Evolutionary conservation across 2,329 filamentous ascomycete genomes (phyloP).

Genomic region (Pyrenophora graminea): DNA sequence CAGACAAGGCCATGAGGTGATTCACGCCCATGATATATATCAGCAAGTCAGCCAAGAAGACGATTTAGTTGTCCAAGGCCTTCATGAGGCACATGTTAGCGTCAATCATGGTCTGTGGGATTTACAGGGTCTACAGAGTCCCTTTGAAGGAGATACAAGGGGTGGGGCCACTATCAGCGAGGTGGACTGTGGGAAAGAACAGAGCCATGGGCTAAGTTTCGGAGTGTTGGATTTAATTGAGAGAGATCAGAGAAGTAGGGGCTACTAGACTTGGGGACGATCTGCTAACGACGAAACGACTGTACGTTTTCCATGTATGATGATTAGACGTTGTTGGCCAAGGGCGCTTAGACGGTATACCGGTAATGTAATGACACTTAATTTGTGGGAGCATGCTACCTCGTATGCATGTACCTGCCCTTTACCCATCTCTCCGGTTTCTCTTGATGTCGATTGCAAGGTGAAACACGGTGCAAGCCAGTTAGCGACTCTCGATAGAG

Average conservation of each 20-base stretch:
- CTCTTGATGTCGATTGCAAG: not conserved
- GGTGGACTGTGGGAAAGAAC: constrained; percentile 3
- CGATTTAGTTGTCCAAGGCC: constrained; percentile 14
- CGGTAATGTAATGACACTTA: not conserved
- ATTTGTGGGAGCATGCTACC: not conserved
- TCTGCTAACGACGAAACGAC: not conserved
- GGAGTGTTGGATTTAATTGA: constrained; percentile 28
- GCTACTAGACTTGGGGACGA: constrained; percentile 11
- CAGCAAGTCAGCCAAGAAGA: constrained; percentile 4
- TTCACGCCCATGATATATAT: constrained; percentile 1
- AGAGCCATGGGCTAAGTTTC: constrained; percentile 12
- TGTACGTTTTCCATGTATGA: constrained; percentile 1
- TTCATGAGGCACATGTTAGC: constrained; percentile 17
- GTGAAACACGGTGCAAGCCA: not conserved
- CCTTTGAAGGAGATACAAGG: constrained; percentile 33
- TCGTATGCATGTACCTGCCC: not conserved
- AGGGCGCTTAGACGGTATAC: not conserved
- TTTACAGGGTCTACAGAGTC: constrained; percentile 33
- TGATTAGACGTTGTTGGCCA: not conserved
- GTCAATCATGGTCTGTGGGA: constrained; percentile 29
- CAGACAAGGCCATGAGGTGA: constrained; percentile 5
- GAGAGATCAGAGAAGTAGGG: constrained; percentile 21
- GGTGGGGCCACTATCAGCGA: constrained; percentile 14
- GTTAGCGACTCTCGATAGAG: not conserved
- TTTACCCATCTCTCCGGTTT: not conserved